Evolutionary conservation across 208 protist genomes (phyloP).

Genomic region (Leishmania tropica): DNA sequence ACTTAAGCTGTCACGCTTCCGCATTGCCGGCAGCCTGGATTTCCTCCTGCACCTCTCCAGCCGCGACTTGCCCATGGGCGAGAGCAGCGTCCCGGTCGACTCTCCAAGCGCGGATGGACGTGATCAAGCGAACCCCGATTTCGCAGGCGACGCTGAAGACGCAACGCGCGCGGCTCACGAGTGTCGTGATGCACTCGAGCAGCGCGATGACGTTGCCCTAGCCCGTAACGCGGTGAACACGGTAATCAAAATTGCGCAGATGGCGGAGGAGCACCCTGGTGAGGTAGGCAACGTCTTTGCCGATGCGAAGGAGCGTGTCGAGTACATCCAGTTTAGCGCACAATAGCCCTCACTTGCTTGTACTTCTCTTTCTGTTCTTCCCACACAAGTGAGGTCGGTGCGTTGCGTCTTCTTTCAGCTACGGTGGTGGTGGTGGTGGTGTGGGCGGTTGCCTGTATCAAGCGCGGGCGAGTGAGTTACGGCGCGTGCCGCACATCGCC

Average conservation of each 20-base stretch:
- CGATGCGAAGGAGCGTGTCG: constrained; percentile 9
- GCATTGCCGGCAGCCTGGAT: constrained; percentile 25
- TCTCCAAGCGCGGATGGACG: constrained; percentile 1
- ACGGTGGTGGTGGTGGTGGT: background rate
- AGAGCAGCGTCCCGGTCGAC: constrained; percentile 7
- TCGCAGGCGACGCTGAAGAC: background rate
- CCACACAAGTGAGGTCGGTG: background rate
- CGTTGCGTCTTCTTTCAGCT: background rate
- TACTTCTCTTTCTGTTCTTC: background rate
- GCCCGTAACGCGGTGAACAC: constrained; percentile 37
- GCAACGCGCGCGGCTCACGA: background rate
- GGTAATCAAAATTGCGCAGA: constrained; percentile 33
- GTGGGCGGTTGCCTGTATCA: background rate
- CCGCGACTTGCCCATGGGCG: background rate
- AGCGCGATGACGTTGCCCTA: constrained; percentile 32
- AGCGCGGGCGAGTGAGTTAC: background rate
- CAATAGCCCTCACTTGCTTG: background rate
- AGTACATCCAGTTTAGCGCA: constrained; percentile 33
- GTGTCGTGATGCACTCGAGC: constrained; percentile 26
- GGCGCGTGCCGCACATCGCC: background rate
- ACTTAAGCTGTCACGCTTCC: constrained; percentile 3
- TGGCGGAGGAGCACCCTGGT: constrained; percentile 29
- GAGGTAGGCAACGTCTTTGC: constrained; percentile 20
- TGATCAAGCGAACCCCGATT: background rate
- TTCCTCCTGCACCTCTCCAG: constrained; percentile 28